A percentile compares a stretch with the other conserved stretches of the same genome.
Evolutionary conservation across 257 asterid genomes (phyloP).

Genomic region (Solanum raphanifolium): DNA sequence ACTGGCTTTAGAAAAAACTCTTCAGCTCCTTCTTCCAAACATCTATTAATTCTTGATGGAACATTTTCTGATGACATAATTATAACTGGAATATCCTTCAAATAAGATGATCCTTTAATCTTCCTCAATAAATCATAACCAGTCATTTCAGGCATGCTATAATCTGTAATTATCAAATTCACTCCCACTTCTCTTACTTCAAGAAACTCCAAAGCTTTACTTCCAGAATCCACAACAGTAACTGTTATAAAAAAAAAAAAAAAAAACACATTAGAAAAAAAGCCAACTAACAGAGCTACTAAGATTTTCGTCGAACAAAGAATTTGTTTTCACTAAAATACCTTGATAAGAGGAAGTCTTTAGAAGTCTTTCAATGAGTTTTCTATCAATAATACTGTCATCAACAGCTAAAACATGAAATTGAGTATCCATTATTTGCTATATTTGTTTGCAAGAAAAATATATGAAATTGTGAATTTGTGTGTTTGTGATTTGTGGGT

Average conservation of each 20-base stretch:
- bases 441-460: background rate
- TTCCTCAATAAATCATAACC: conserved; percentile 7
- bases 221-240: conserved; percentile 54
- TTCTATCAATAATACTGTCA: conserved; percentile 51
- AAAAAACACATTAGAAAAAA: background rate
- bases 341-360: conserved; percentile 51
- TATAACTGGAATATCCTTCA: conserved; percentile 51
- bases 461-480: background rate
- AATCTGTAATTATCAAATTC: conserved; percentile 10
- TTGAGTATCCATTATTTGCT: conserved; percentile 34
- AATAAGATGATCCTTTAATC: conserved; percentile 19
- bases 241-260: conserved; percentile 16
- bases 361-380: conserved; percentile 48
- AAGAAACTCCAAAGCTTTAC: conserved; percentile 47
- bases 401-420: conserved; percentile 58
- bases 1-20: conserved; percentile 31
- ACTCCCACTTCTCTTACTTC: conserved; percentile 1
- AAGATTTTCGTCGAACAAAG: too few species aligned
- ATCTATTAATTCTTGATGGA: conserved; percentile 45
- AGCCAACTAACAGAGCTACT: too few species aligned
- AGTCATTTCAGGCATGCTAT: conserved; percentile 11
- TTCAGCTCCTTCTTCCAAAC: conserved; percentile 38
- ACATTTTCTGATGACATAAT: conserved; percentile 62
- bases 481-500: background rate
- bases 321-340: background rate